phyloP scores from a whole-genome alignment of 116 monocot species.

The Trichopus zeylanicus region DNA sequence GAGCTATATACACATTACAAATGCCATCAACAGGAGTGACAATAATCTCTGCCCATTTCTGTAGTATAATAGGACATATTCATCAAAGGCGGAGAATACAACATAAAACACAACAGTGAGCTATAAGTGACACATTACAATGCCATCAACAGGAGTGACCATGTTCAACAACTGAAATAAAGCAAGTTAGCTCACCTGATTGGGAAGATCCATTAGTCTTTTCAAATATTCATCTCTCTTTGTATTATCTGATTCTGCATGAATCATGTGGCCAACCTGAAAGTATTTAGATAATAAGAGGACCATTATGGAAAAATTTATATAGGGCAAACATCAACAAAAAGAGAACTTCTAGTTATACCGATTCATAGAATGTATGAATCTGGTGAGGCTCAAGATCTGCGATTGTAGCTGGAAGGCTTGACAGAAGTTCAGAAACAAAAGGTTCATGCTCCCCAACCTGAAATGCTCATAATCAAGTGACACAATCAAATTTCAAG shows the following conservation, averaged over 20 bases:
- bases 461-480: constrained; percentile 24
- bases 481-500: no score
- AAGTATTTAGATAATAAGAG: neutral
- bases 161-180: no score
- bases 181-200: constrained; percentile 44
- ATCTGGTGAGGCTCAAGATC: constrained; percentile 99
- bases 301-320: neutral
- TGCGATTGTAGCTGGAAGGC: constrained; percentile 59
- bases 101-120: neutral
- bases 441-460: constrained; percentile 95
- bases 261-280: constrained; percentile 99
- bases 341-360: constrained; percentile 16
- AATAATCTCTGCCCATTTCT: constrained; percentile 99
- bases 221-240: constrained; percentile 94
- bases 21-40: no score
- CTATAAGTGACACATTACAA: no score
- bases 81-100: neutral
- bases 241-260: constrained; percentile 75
- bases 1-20: no score
- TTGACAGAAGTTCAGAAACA: constrained; percentile 77
- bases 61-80: constrained; percentile 1
- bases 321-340: neutral
- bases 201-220: constrained; percentile 96
- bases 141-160: no score
- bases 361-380: constrained; percentile 98